Evolutionary conservation across 2,329 filamentous ascomycete species (phyloP).

Genomic region (Phymatotrichopsis omnivora): DNA sequence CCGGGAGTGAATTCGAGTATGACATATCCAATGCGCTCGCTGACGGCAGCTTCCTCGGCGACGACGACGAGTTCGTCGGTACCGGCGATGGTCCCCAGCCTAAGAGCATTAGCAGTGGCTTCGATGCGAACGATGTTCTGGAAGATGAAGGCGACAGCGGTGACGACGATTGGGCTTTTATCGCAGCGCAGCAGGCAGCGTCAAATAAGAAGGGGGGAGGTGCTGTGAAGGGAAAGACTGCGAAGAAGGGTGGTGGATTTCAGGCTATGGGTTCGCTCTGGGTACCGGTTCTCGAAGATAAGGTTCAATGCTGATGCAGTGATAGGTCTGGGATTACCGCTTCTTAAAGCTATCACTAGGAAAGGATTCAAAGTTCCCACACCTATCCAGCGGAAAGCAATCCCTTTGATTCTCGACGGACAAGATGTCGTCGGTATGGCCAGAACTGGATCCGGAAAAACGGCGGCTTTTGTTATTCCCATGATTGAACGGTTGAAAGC

Average conservation of each 20-base stretch:
- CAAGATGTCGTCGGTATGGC: slow-evolving; percentile 99
- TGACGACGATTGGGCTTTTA: slow-evolving; percentile 71
- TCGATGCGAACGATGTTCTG: slow-evolving; percentile 47
- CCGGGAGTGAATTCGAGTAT: slow-evolving; percentile 77
- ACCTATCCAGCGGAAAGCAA: slow-evolving; percentile 93
- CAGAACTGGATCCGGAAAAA: slow-evolving; percentile 96
- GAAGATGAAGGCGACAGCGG: slow-evolving; percentile 46
- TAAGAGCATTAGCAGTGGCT: no score
- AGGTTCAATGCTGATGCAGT: neutral
- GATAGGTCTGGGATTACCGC: slow-evolving; percentile 44
- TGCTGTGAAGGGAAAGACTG: slow-evolving; percentile 71
- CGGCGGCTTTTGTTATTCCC: slow-evolving; percentile 92
- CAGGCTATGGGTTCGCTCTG: slow-evolving; percentile 75
- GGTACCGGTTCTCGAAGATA: neutral
- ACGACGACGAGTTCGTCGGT: slow-evolving; percentile 43
- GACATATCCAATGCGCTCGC: slow-evolving; percentile 56
- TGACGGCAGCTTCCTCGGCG: slow-evolving; percentile 56
- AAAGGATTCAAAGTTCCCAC: slow-evolving; percentile 96
- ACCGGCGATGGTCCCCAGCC: slow-evolving; percentile 36
- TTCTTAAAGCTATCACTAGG: slow-evolving; percentile 80
- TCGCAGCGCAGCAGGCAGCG: slow-evolving; percentile 74
- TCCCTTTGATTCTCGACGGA: slow-evolving; percentile 77
- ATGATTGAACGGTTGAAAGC: slow-evolving; percentile 91
- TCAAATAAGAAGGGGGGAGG: slow-evolving; percentile 69
- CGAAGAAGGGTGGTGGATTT: slow-evolving; percentile 94